phyloP scores from a whole-genome alignment of 2,329 filamentous ascomycete genomes.

The Penicillium sp. region DNA sequence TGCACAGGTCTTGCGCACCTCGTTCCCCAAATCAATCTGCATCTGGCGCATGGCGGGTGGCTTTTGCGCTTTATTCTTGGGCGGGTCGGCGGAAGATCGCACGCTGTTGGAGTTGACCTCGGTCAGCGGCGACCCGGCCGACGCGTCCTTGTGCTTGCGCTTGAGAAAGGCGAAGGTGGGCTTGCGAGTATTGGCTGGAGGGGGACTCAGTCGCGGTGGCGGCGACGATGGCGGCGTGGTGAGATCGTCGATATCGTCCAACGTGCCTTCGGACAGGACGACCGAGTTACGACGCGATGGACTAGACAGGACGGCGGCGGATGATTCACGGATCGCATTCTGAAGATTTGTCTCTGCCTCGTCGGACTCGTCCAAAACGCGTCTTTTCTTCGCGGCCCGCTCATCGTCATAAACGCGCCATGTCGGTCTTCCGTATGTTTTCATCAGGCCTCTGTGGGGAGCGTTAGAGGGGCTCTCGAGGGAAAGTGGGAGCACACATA shows the following conservation, averaged over 20 bases:
- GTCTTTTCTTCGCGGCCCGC: slow-evolving; percentile 46
- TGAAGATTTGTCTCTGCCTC: slow-evolving; percentile 47
- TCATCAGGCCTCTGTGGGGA: slow-evolving; percentile 47
- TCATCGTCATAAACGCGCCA: slow-evolving; percentile 50
- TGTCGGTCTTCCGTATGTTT: slow-evolving; percentile 49
- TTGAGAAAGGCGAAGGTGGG: slow-evolving; percentile 53
- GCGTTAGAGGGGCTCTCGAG: slow-evolving; percentile 1
- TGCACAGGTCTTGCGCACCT: slow-evolving; percentile 57
- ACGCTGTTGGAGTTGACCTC: slow-evolving; percentile 48
- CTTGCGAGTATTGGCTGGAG: slow-evolving; percentile 45
- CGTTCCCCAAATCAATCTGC: slow-evolving; percentile 59
- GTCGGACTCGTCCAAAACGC: slow-evolving; percentile 42
- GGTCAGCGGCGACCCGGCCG: slow-evolving; percentile 39
- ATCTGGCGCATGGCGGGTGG: slow-evolving; percentile 53
- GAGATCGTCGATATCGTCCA: slow-evolving; percentile 41
- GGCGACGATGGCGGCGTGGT: slow-evolving; percentile 55
- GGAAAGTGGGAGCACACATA: slow-evolving; percentile 22
- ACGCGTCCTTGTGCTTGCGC: slow-evolving; percentile 40
- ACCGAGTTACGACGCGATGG: slow-evolving; percentile 49
- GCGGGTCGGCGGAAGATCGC: slow-evolving; percentile 39
- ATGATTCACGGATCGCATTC: slow-evolving; percentile 50
- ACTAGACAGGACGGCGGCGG: slow-evolving; percentile 45
- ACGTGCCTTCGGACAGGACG: slow-evolving; percentile 43
- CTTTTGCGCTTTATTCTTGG: slow-evolving; percentile 36
- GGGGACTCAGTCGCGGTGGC: slow-evolving; percentile 46